Evolutionary conservation across 176 grass and related monocot genomes (phyloP), one percentile per base, ranked within the genome.

Genomic region (Cocos nucifera): DNA sequence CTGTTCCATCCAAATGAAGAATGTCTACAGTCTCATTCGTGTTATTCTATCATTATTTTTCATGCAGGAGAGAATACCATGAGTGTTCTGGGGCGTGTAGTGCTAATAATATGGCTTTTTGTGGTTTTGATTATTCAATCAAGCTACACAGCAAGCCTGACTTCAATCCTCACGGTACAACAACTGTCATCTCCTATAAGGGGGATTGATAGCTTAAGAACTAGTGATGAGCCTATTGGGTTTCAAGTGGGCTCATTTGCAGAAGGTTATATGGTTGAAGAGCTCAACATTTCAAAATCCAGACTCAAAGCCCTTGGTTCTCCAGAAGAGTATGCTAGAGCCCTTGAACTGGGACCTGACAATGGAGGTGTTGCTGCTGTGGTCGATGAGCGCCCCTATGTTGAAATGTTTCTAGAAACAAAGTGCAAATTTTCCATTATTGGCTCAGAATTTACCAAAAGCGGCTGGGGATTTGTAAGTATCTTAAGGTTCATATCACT

Each of bases 401-500:
- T 91, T 21, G 87, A 97, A 61, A 70, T 85, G 17, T 97, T 97
- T 66, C 49, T 91, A 44, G 61, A 66, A 66, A 73, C 49, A 53
- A 53, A 97, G 23, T 97, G 93, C 77, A 77, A 76, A 64, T 78
- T 88, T 68, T 62, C 87, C 1, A 79, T 97, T 73, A 66, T 86
- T n/a, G 93, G 93, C 50, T 83, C 87, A 53, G 93, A 91, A 58
- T 97, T 97, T 78, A 97, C 93, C 26, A 81, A 74, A 51, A 78
- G 63, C 54, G 93, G 93, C 32, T 97, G 93, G 93, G 93, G 93
- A 70, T 97, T 97, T 51, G 93, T 97, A 88, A 97, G 93, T 97
- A 53, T 14, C 35, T 12, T 44, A 44, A 44, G 8, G 35, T 44
- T 44, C 35, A 44, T 12, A 44, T 44, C 10, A 2, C 10, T 9